Percentiles rank a stretch among this genome's conserved stretches.
Evolutionary conservation across 768 basidiomycete genomes (phyloP).

Genomic region (Ephemerocybe angulata): DNA sequence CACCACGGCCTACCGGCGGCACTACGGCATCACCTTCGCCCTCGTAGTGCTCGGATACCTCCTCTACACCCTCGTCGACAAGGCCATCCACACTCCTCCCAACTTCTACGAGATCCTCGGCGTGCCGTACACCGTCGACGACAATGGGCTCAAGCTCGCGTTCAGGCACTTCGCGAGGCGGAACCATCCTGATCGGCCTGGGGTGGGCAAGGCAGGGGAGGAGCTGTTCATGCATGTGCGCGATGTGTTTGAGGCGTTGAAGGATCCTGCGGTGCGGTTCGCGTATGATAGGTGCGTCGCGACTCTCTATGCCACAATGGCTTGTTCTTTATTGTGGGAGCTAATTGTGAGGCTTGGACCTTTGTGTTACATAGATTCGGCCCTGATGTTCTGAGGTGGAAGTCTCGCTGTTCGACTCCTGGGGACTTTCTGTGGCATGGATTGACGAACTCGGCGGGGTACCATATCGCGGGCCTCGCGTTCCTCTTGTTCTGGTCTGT

Average conservation of each 20-base stretch:
- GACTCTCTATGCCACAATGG: too few species aligned
- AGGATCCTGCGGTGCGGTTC: conserved; percentile 72
- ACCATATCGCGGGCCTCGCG: conserved; percentile 60
- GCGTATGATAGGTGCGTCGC: conserved; percentile 82
- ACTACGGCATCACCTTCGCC: conserved; percentile 63
- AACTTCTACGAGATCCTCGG: conserved; percentile 80
- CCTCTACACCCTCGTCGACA: conserved; percentile 57
- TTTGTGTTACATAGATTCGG: conserved; percentile 58
- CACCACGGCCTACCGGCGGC: conserved; percentile 45
- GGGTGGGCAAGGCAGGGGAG: conserved; percentile 52
- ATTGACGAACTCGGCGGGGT: conserved; percentile 56
- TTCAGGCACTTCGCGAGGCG: conserved; percentile 73
- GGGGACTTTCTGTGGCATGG: conserved; percentile 70
- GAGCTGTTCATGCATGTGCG: conserved; percentile 66
- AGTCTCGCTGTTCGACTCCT: conserved; percentile 54
- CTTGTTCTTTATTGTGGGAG: neutral
- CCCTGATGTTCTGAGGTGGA: conserved; percentile 66
- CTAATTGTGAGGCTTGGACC: neutral
- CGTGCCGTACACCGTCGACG: conserved; percentile 60
- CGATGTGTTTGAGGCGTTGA: conserved; percentile 75
- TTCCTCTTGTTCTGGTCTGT: conserved; percentile 61
- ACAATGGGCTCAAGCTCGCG: conserved; percentile 60
- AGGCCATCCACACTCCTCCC: conserved; percentile 51
- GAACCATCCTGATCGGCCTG: conserved; percentile 75
- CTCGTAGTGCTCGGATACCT: conserved; percentile 65